Conservation (phyloP, 129 eudicot species). For the Chrysanthemum makinoi region DNA sequence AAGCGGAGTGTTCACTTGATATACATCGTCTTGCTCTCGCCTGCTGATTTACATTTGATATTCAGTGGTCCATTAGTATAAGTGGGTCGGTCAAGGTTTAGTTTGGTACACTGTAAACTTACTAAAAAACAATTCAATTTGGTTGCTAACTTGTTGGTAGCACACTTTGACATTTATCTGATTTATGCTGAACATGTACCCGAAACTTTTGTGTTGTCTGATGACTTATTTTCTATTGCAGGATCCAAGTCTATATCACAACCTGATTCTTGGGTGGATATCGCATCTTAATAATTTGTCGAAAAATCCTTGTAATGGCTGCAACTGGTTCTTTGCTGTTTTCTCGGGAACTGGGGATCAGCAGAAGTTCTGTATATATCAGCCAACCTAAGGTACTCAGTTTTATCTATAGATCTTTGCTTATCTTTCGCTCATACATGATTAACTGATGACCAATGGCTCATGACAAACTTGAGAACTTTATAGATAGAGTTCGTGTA, state of each 20-base stretch:
- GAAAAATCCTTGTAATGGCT: conserved; percentile 41
- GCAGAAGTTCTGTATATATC: conserved; percentile 29
- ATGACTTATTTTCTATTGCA: conserved; percentile 21
- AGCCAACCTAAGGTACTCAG: conserved; percentile 47
- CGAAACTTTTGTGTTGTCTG: background rate
- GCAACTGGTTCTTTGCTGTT: conserved; percentile 51
- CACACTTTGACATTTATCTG: background rate
- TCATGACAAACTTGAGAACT: conserved; percentile 2
- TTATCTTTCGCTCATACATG: conserved; percentile 16
- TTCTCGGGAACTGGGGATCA: conserved; percentile 43
- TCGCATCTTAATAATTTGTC: conserved; percentile 19
- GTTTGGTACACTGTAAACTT: background rate
- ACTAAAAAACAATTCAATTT: too few relatives aligned
- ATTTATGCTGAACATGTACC: background rate
- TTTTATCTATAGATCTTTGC: conserved; percentile 15
- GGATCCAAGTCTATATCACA: conserved; percentile 18
- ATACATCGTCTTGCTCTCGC: background rate
- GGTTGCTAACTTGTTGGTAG: background rate
- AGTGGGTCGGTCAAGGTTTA: conserved; percentile 3
- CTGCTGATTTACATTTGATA: conserved; percentile 4
- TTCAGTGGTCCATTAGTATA: background rate
- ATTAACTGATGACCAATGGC: background rate
- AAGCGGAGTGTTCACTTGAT: conserved; percentile 6
- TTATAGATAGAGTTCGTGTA: background rate
- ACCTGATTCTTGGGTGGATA: conserved; percentile 17